Percentiles rank a stretch among this genome's conserved stretches.
Evolutionary conservation across 2,329 filamentous ascomycete genomes (phyloP).

Genomic region (Xylariales sp.): DNA sequence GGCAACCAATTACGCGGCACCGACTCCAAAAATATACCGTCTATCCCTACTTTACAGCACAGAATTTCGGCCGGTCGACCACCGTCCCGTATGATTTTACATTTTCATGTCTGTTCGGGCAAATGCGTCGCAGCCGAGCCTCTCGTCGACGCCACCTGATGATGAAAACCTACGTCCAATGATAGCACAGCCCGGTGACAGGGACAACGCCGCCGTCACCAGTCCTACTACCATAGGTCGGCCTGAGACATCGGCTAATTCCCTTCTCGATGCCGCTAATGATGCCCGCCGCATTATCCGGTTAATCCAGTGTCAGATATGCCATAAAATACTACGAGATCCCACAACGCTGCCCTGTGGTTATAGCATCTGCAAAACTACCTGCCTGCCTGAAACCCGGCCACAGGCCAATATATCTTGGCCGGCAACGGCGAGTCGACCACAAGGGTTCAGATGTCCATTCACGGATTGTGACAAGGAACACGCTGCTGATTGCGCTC

Average conservation of each 20-base stretch:
- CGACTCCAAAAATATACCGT: not conserved
- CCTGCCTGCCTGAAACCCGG: slow-evolving; percentile 76
- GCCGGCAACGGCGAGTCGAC: slow-evolving; percentile 73
- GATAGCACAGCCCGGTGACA: slow-evolving; percentile 34
- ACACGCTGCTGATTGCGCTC: slow-evolving; percentile 81
- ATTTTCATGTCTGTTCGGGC: slow-evolving; percentile 47
- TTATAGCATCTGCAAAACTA: slow-evolving; percentile 75
- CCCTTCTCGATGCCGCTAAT: slow-evolving; percentile 60
- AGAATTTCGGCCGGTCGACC: not conserved
- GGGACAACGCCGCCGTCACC: slow-evolving; percentile 34
- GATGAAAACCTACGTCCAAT: slow-evolving; percentile 33
- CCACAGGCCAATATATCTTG: slow-evolving; percentile 79
- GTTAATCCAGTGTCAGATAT: slow-evolving; percentile 81
- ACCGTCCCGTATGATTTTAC: slow-evolving; percentile 22
- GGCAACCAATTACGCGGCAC: not conserved
- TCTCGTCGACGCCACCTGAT: slow-evolving; percentile 41
- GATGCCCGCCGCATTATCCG: slow-evolving; percentile 75
- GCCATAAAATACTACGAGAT: slow-evolving; percentile 73
- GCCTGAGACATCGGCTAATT: slow-evolving; percentile 36
- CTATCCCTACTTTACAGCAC: not conserved
- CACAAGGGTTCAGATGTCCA: slow-evolving; percentile 79
- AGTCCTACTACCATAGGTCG: slow-evolving; percentile 40
- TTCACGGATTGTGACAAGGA: slow-evolving; percentile 73
- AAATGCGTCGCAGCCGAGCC: slow-evolving; percentile 37
- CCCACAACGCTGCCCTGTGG: slow-evolving; percentile 87